Evolutionary conservation across 1,284 basidiomycete species (phyloP), one percentile per base, ranked within the genome.

Genomic region (Tylopilus sp.): DNA sequence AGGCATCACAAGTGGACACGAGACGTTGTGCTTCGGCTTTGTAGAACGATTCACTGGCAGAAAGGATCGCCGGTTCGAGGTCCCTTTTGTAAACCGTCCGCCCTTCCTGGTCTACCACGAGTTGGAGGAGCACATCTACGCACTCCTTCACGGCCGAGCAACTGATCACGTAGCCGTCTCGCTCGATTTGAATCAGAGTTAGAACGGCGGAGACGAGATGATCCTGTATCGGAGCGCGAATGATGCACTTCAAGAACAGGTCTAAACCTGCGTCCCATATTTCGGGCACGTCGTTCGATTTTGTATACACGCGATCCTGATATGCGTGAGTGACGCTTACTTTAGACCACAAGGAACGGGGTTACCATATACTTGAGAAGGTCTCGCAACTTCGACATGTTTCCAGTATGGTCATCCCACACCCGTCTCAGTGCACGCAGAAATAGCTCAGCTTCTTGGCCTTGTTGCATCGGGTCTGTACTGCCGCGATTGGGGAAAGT

Each of bases 331-430:
- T 31, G 49, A 51, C 43, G 33, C 44, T 33, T 56, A 35, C n/a
- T 20, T 29, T 26, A 44, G 24, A 50, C 21, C 10, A 10, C 15
- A 21, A 49, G 46, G 15, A 41, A 47, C 35, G 38, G 68, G 82
- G 59, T 59, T 50, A 94, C 95, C 89, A 99, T 95, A 67, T 99
- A 99, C 64, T 91, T 92, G 58, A 99, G 75, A 31, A 99, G 83
- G 65, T 94, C 93, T 34, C 87, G 82, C 51, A 99, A 70, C 66
- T 94, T 93, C 38, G 80, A 77, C 89, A 98, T 92, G 68, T 88
- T 93, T 12, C 85, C 83, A 7, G 78, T 85, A 69, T 99, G 95
- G 66, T 98, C 94, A 54, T 95, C 90, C 95, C 96, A 99, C 2
- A 95, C 88, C 40, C 80, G 79, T 61, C 83, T 82, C 53, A 97